phyloP scores from a whole-genome alignment of 805 yeast genomes.

The Kuraishia floccosa region DNA sequence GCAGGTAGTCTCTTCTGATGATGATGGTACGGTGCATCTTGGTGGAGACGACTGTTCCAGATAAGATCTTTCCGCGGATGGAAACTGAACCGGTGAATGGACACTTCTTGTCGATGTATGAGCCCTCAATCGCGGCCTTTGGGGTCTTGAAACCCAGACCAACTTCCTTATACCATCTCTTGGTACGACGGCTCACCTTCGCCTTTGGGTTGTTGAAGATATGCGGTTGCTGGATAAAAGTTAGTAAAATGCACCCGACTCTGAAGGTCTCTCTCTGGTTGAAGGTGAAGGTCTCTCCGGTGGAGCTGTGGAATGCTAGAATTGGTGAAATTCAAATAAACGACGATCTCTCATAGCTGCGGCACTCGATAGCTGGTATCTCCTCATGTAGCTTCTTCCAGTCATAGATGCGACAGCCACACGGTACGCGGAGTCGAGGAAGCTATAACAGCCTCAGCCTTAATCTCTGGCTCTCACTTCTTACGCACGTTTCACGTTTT shows the following conservation, averaged over 20 bases:
- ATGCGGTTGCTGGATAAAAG: constrained; percentile 83
- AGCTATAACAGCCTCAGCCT: no score
- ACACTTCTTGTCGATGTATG: constrained; percentile 99
- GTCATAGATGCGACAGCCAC: no score
- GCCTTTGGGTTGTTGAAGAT: constrained; percentile 99
- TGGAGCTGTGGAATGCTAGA: no score
- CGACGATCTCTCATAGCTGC: no score
- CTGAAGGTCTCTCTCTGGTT: no score
- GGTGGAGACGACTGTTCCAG: constrained; percentile 99
- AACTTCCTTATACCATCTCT: constrained; percentile 99
- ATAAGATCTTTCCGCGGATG: constrained; percentile 98
- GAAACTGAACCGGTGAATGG: constrained; percentile 96
- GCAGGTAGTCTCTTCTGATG: constrained; percentile 99
- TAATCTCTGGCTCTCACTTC: no score
- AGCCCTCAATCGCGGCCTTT: constrained; percentile 94
- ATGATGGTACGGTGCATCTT: constrained; percentile 99
- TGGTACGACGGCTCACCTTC: constrained; percentile 95
- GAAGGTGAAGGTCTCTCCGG: no score
- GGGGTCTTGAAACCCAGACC: constrained; percentile 99
- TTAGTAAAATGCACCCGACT: constrained; percentile 9
- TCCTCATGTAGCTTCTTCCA: no score
- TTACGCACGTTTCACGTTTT: no score
- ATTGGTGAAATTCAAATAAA: not conserved
- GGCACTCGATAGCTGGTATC: no score
- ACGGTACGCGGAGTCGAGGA: no score